These are phyloP conservation scores for Peniophora sp. DNA, from an alignment of 1,284 basidiomycete species.

Conservation along the genomic window DNA sequence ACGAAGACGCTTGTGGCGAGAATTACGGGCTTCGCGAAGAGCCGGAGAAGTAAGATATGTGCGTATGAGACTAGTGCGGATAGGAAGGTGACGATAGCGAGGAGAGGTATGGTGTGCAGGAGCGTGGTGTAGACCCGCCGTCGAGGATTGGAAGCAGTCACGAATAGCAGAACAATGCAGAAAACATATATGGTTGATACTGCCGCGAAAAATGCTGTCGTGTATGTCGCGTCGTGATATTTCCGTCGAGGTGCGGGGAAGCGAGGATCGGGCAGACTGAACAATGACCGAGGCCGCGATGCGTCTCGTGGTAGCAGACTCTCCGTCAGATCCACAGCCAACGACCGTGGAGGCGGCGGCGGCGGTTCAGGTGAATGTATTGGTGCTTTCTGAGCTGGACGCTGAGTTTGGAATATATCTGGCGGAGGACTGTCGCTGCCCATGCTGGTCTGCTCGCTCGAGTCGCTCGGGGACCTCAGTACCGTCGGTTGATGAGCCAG, in stretches of 20 bases:
- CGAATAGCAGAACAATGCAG: constrained; percentile 56
- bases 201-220: constrained; percentile 54
- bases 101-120: constrained; percentile 77
- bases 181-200: constrained; percentile 53
- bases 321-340: constrained; percentile 51
- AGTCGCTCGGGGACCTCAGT: constrained; percentile 28
- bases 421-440: constrained; percentile 23
- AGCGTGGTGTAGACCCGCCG: constrained; percentile 57
- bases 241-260: constrained; percentile 51
- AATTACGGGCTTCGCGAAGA: constrained; percentile 80
- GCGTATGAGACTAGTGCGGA: constrained; percentile 68
- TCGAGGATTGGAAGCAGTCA: constrained; percentile 30
- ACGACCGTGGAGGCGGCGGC: constrained; percentile 30
- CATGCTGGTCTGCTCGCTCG: too few species aligned
- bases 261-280: constrained; percentile 67
- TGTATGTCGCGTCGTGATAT: constrained; percentile 67
- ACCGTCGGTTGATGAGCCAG: constrained; percentile 57
- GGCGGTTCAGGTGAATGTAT: constrained; percentile 13
- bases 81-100: constrained; percentile 70
- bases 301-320: constrained; percentile 68
- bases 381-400: constrained; percentile 3
- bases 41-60: constrained; percentile 70
- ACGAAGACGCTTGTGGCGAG: constrained; percentile 73
- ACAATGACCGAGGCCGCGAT: constrained; percentile 54
- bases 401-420: constrained; percentile 16